Conservation (phyloP, 139 green algal genomes). For the Gonium pectorale region DNA sequence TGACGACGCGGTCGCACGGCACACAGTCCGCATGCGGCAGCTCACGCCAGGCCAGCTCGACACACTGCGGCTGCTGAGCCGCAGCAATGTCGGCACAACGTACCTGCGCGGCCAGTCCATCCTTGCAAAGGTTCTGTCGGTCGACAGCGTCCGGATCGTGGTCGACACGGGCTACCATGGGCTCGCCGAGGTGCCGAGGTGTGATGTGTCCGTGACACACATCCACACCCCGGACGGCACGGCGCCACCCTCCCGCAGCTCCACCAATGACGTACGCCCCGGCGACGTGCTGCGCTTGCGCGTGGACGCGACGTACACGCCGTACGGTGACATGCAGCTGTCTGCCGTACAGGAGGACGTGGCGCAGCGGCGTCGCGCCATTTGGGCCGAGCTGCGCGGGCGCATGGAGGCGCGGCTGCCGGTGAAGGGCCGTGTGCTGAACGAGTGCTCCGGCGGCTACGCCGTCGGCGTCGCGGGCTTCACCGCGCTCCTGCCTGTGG, state of each 20-base stretch:
- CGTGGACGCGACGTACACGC: slow-evolving; percentile 42
- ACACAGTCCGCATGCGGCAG: not conserved
- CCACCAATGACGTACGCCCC: slow-evolving; percentile 4
- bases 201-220: not conserved
- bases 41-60: not conserved
- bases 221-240: slow-evolving; percentile 4
- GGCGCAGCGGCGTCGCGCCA: not conserved
- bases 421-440: slow-evolving; percentile 56
- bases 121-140: slow-evolving; percentile 15
- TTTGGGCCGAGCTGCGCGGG: slow-evolving; percentile 47
- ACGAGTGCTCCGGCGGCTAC: slow-evolving; percentile 51
- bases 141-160: slow-evolving; percentile 4
- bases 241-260: not conserved
- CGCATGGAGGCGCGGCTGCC: slow-evolving; percentile 16
- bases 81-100: slow-evolving; percentile 19
- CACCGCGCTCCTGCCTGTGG: slow-evolving; percentile 48
- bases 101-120: slow-evolving; percentile 33
- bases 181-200: slow-evolving; percentile 11
- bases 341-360: not conserved
- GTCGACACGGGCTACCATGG: slow-evolving; percentile 54
- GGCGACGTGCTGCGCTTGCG: slow-evolving; percentile 47
- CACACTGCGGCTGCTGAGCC: slow-evolving; percentile 21
- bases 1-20: not conserved
- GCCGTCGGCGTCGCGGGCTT: slow-evolving; percentile 59
- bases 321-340: slow-evolving; percentile 62